Evolutionary conservation across 140 eudicot genomes (phyloP), one percentile per base, ranked within the genome.

Genomic region (Senecio squalidus): DNA sequence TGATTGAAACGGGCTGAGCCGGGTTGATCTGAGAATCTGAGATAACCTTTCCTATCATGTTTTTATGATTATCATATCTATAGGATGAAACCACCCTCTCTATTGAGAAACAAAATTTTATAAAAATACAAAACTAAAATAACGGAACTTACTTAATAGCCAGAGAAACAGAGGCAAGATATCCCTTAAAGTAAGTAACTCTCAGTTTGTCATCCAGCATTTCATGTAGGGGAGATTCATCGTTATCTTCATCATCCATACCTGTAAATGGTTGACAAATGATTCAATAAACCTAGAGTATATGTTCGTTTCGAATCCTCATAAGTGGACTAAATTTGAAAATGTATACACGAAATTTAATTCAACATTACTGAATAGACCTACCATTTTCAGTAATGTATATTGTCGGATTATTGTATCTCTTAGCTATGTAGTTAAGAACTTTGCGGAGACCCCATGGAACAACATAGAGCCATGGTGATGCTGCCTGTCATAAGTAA

Each of bases 391-490:
- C 95, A 65, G 95, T 82, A 23, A 82, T 25, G 54, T 86, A 82
- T 44, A 86, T 74, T 6, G 82, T 72, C 6, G 95, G 84, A 68
- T 82, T 82, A 61, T 77, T 71, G 75, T 86, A 86, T 71, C 67
- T 86, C 53, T 68, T 39, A 36, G 78, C 46, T 40, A 79, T 39
- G 73, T 82, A 66, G 10, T 73, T 76, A 21, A 86, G 87, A 68
- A 67, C 47, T 82, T 75, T 86, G 53, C 72, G 66, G 29, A 86
- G 54, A 55, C 95, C 95, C 95, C 95, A 86, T 17, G 95, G 95
- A 70, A 86, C 95, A 64, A 86, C 86, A 48, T 82, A 86, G 27
- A 86, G 88, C 95, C 95, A 86, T 31, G 87, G 22, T 23, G 95
- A 86, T 70, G 91, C 87, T 25, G 91, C 95, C 95, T 86, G 91